Evolutionary conservation across 2,329 filamentous ascomycete genomes (phyloP), one percentile per base, ranked within the genome.

Genomic region (Colletotrichum australisinense): DNA sequence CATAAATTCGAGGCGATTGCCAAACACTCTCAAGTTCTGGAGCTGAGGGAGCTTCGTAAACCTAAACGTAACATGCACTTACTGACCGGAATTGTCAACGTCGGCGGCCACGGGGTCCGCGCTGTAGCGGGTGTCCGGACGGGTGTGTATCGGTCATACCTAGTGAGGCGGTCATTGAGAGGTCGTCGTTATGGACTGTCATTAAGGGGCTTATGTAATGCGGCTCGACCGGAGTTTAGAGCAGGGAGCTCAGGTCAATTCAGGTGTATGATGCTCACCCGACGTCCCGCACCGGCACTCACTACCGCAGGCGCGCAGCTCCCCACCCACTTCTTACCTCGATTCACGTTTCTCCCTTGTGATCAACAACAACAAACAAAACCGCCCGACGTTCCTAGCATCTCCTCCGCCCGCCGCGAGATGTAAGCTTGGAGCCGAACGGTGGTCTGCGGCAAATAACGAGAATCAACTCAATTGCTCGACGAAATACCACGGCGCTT

Each of bases 301-400:
- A 62, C 67, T 59, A 26, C 53, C 59, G 67, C 67, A 65, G 67
- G 60, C 66, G 65, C 59, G 67, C 67, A 65, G 67, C 67, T 73
- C 65, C 49, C 58, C 62, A 63, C 62, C 24, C 62, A 64, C 62
- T 26, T 35, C 46, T 19, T 46, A 64, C 62, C 22, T 53, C 6
- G 7, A n/a, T 28, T n/a, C 22, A 38, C 26, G 19, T 42, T 56
- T 73, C 71, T 66, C 62, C 67, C 71, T 71, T 69, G 46, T 70
- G 67, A 52, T 71, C 60, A 73, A 73, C 62, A 73, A 73, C 19
- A 49, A 22, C 67, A 73, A 73, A 73, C 67, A 58, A 35, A 71
- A 38, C 55, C 5, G 16, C 19, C 19, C 35, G 28, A 24, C 38
- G 22, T 49, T 58, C 19, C 49, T 56, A 24, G 24, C 56, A 66